Conservation (phyloP, 208 protist species). For the Leishmania tarentolae region DNA sequence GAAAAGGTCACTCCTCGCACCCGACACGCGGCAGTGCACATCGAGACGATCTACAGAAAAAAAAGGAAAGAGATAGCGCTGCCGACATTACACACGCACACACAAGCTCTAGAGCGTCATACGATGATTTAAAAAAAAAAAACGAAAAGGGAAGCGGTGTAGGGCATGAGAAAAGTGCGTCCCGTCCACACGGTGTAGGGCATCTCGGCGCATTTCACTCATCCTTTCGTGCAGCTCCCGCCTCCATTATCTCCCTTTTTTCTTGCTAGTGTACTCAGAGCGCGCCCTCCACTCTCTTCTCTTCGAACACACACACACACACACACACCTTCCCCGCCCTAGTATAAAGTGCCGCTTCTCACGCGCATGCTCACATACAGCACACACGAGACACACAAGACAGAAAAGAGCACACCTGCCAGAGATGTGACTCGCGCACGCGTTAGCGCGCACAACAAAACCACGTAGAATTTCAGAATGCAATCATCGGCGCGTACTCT, state of each 20-base stretch:
- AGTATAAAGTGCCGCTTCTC: neutral
- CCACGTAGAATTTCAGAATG: neutral
- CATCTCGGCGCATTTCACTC: conserved; percentile 16
- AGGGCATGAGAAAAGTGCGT: neutral
- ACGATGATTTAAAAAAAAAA: neutral
- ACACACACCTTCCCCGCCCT: neutral
- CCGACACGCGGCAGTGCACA: neutral
- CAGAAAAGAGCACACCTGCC: neutral
- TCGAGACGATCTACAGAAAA: neutral
- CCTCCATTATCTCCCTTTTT: neutral
- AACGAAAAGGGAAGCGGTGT: neutral
- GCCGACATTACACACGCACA: neutral
- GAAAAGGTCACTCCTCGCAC: neutral
- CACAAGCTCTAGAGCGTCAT: neutral
- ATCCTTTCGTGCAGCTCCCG: neutral
- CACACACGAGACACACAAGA: neutral
- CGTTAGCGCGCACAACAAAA: neutral
- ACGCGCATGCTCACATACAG: neutral
- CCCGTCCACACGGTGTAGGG: neutral
- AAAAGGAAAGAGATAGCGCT: neutral
- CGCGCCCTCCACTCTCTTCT: conserved; percentile 13
- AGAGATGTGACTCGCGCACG: neutral
- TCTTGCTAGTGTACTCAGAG: neutral
- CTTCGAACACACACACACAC: neutral
- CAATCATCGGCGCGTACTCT: neutral